Evolutionary conservation across 2,329 filamentous ascomycete genomes (phyloP).

Genomic region (Coniella lustricola): DNA sequence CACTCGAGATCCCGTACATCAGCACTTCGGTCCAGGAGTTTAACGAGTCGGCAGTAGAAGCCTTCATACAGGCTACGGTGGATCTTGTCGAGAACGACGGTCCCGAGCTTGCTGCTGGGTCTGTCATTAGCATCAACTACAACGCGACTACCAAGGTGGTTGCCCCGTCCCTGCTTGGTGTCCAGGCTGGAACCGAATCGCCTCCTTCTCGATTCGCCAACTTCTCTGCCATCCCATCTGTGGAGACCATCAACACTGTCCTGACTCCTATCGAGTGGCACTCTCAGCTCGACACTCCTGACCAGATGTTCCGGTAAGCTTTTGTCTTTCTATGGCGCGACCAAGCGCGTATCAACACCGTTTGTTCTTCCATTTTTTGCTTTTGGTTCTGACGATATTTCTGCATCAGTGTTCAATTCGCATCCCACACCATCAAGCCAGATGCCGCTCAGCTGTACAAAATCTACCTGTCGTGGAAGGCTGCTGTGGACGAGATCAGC

Average conservation of each 20-base stretch:
- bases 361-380: neutral
- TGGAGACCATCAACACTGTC: slow-evolving; percentile 21
- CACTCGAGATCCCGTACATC: slow-evolving; percentile 20
- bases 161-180: slow-evolving; percentile 24
- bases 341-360: too few relatives aligned
- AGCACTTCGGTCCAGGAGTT: slow-evolving; percentile 11
- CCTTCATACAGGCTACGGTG: neutral
- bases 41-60: neutral
- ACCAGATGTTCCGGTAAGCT: neutral
- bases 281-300: neutral
- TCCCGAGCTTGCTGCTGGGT: slow-evolving; percentile 24
- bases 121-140: slow-evolving; percentile 26
- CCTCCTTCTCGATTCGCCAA: slow-evolving; percentile 27
- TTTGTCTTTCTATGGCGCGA: too few relatives aligned
- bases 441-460: slow-evolving; percentile 24
- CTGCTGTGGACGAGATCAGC: slow-evolving; percentile 24
- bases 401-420: slow-evolving; percentile 30
- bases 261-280: slow-evolving; percentile 23
- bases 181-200: slow-evolving; percentile 27
- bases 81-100: slow-evolving; percentile 17
- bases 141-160: slow-evolving; percentile 22
- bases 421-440: slow-evolving; percentile 30
- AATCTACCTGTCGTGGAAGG: slow-evolving; percentile 30
- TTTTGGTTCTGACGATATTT: neutral
- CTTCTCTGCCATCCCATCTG: slow-evolving; percentile 25